These are phyloP conservation scores for Talaromyces sp. DNA, from an alignment of 2,329 filamentous ascomycete genomes.

Conservation along the genomic window DNA sequence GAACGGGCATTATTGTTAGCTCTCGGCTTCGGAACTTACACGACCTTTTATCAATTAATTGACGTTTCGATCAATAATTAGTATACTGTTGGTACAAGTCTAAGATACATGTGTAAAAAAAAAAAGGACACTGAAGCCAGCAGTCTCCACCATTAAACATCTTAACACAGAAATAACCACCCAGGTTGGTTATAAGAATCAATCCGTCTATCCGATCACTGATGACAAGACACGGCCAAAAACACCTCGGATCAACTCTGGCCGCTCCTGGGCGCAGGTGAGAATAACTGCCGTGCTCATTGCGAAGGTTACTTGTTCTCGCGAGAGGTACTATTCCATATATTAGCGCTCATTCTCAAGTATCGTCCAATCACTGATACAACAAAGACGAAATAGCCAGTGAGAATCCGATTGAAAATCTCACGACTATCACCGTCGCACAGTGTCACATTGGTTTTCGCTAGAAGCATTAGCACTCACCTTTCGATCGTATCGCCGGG, in stretches of 20 bases:
- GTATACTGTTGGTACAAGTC: background rate
- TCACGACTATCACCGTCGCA: background rate
- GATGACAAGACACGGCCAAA: slow-evolving; percentile 56
- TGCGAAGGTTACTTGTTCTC: slow-evolving; percentile 62
- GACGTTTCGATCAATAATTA: background rate
- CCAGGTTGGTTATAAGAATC: background rate
- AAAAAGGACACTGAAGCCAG: background rate
- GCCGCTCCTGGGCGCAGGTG: slow-evolving; percentile 59
- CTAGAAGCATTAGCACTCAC: slow-evolving; percentile 19
- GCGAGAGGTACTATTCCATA: slow-evolving; percentile 54
- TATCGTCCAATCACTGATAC: background rate
- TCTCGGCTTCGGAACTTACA: background rate
- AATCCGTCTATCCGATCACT: slow-evolving; percentile 3
- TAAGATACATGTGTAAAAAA: background rate
- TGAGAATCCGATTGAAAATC: background rate
- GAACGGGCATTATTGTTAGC: background rate
- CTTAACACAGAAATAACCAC: background rate
- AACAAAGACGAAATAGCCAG: background rate
- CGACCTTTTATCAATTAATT: no score
- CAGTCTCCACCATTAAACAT: background rate
- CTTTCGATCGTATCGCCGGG: slow-evolving; percentile 58
- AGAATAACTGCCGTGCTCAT: slow-evolving; percentile 65
- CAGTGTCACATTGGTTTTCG: background rate
- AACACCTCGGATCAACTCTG: slow-evolving; percentile 59
- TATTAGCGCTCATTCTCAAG: slow-evolving; percentile 1